A percentile compares a stretch with the other conserved stretches of the same genome.
phyloP scores from a whole-genome alignment of 345 rosid genomes.

The Rhodamnia argentea region DNA sequence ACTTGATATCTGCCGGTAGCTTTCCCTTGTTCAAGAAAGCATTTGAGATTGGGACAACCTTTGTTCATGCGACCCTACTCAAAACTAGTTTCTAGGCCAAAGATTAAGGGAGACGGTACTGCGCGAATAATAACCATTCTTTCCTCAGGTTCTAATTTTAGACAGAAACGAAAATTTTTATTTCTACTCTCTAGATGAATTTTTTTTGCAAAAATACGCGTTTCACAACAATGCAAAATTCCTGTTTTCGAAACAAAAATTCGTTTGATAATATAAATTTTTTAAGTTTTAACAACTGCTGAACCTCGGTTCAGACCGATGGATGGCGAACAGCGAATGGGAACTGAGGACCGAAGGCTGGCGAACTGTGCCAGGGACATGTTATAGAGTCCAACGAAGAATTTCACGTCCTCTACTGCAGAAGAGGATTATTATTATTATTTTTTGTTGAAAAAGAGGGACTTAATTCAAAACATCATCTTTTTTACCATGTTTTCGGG shows the following conservation, averaged over 20 bases:
- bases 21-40: neutral
- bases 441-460: neutral
- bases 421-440: neutral
- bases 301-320: no score
- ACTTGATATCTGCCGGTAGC: neutral
- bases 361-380: neutral
- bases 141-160: no score
- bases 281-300: no score
- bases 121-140: no score
- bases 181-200: no score
- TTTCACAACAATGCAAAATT: no score
- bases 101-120: neutral
- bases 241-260: no score
- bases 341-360: no score
- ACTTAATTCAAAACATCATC: neutral
- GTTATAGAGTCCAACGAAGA: neutral
- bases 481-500: neutral
- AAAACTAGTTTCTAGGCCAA: neutral
- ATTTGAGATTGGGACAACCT: neutral
- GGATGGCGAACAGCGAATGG: no score
- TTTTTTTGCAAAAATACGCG: no score
- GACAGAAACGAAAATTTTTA: no score
- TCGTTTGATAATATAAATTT: no score
- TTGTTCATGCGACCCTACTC: neutral
- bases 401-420: neutral